Conservation (phyloP, 192 early-diverging fungal genomes). For the Diversispora epigaea region DNA sequence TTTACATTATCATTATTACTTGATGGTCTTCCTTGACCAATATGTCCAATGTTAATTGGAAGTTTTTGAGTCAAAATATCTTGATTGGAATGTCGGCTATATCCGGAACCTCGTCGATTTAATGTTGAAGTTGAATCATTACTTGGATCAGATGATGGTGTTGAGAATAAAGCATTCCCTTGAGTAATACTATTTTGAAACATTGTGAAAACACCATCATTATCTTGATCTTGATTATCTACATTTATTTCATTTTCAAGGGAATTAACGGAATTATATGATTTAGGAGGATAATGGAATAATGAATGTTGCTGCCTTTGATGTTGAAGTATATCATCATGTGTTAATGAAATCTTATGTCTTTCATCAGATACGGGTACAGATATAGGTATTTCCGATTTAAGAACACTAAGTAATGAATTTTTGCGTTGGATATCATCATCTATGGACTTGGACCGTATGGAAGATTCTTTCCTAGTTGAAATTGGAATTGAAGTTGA, state of each 20-base stretch:
- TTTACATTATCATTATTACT: slow-evolving; percentile 5
- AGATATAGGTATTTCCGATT: slow-evolving; percentile 1
- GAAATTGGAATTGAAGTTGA: too few relatives aligned
- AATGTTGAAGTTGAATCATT: not conserved
- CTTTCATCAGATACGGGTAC: too few relatives aligned
- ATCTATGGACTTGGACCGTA: not conserved
- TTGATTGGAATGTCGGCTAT: slow-evolving; percentile 6
- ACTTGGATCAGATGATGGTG: not conserved
- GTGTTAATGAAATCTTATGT: not conserved
- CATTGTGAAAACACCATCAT: not conserved
- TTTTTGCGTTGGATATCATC: slow-evolving; percentile 1
- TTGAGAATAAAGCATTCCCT: not conserved
- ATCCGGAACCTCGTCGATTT: not conserved
- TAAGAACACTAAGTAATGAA: slow-evolving; percentile 22
- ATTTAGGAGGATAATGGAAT: not conserved
- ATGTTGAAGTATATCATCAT: not conserved
- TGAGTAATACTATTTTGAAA: not conserved
- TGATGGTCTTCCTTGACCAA: slow-evolving; percentile 26
- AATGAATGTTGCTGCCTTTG: not conserved
- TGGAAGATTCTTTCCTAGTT: not conserved
- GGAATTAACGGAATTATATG: not conserved
- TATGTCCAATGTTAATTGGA: not conserved
- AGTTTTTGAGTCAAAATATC: not conserved
- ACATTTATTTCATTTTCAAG: not conserved
- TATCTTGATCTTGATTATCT: not conserved